A percentile compares a stretch with the other conserved stretches of the same genome.
phyloP scores from a whole-genome alignment of 129 eudicot species.

The Kitagawia praeruptora region DNA sequence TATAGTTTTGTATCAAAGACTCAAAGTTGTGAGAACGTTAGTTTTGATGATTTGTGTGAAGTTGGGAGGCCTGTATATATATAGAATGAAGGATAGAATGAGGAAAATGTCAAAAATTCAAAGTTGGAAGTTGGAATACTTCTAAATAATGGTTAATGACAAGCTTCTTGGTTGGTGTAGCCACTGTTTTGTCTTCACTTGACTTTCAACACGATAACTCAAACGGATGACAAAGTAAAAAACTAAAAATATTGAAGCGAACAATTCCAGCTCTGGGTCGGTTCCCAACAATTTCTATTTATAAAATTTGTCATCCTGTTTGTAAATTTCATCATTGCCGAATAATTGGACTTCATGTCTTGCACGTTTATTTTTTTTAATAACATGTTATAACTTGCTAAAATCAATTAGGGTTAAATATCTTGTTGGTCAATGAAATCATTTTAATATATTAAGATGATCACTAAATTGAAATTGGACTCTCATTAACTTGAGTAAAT shows the following conservation, averaged over 20 bases:
- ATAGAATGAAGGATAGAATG: neutral
- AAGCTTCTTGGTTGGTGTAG: neutral
- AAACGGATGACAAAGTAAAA: neutral
- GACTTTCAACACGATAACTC: neutral
- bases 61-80: neutral
- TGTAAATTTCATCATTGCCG: too few species aligned
- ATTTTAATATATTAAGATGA: too few species aligned
- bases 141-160: neutral
- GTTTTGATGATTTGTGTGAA: neutral
- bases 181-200: neutral
- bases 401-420: too few species aligned
- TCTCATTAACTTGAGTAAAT: too few species aligned
- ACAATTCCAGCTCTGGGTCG: neutral
- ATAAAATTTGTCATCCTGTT: too few species aligned
- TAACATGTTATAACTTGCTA: too few species aligned
- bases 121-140: neutral
- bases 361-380: too few species aligned
- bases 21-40: neutral
- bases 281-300: too few species aligned
- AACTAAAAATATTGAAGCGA: neutral
- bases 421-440: too few species aligned
- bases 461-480: too few species aligned
- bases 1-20: too few species aligned
- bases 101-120: neutral
- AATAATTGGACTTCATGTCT: too few species aligned